Evolutionary conservation across 179 eudicot genomes (phyloP), one percentile per base, ranked within the genome.

Genomic region (Camellia oleifera): DNA sequence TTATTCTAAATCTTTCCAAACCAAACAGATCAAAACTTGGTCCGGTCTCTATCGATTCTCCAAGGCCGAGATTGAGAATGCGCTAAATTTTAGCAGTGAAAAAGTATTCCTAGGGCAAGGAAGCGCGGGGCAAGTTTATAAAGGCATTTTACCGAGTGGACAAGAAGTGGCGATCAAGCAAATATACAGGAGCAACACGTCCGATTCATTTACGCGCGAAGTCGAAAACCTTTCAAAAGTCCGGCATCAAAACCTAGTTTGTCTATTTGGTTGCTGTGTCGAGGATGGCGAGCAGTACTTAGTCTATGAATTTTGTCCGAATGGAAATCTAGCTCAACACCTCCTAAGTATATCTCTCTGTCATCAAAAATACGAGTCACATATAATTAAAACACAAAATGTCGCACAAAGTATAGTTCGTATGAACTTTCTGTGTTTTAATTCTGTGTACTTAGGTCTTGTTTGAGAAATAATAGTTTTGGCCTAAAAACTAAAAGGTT

Each of bases 141-240:
- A 84, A 66, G 90, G 90, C 20, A 56, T 86, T 72, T 62, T 88
- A 15, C 90, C 88, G 0, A 88, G 90, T 70, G 90, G 88, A 44
- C 90, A 88, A 69, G 75, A 77, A 3, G 88, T 85, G 61, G 90
- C 90, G 8, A 81, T 86, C 64, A 88, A 88, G 82, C 82, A 86
- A 45, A 85, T 88, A 8, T 72, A 78, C 40, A 75, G 61, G 78
- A 84, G 75, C 78, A 88, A 80, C 62, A 82, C 81, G 4, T 80
- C 85, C 1, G 87, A 86, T 45, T 81, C 88, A 10, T 88, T 88
- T 74, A 80, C 72, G 0, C 52, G 86, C 2, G 90, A 85, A 81
- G 83, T 84, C 3, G 86, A 85, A 7, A 76, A 74, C 10, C 87
- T 88, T 50, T 84, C 87, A 1, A 76, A 81, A 15, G 81, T 88